Percentiles rank a stretch among this genome's conserved stretches.
These are phyloP conservation scores for Phytophthora foliorum DNA, from an alignment of 352 stramenopile species.

Conservation along the genomic window DNA sequence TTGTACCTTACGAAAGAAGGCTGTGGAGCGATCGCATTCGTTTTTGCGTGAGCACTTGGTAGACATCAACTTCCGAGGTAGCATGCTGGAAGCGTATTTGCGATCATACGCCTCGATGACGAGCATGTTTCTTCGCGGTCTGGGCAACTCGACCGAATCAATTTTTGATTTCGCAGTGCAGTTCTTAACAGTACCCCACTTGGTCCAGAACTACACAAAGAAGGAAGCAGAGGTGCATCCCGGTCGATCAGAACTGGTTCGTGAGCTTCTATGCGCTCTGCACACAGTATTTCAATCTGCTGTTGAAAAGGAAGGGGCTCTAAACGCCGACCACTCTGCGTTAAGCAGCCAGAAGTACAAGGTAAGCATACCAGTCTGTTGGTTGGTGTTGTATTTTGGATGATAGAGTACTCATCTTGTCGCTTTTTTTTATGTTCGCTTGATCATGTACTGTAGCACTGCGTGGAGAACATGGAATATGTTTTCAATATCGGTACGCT, in stretches of 20 bases:
- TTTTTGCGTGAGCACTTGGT: slow-evolving; percentile 86
- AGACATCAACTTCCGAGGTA: slow-evolving; percentile 71
- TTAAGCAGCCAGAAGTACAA: slow-evolving; percentile 91
- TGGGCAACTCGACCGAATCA: slow-evolving; percentile 85
- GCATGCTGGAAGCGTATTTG: slow-evolving; percentile 83
- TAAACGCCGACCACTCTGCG: slow-evolving; percentile 84
- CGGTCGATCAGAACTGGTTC: slow-evolving; percentile 68
- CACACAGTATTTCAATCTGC: slow-evolving; percentile 72
- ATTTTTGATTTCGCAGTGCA: slow-evolving; percentile 92
- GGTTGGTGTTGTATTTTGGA: not conserved
- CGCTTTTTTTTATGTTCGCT: slow-evolving; percentile 9
- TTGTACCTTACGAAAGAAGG: slow-evolving; percentile 67
- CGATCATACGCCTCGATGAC: slow-evolving; percentile 80
- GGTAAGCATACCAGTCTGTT: slow-evolving; percentile 40
- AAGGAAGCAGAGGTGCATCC: slow-evolving; percentile 58
- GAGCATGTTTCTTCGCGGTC: slow-evolving; percentile 76
- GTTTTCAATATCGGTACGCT: slow-evolving; percentile 85
- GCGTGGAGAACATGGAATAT: slow-evolving; percentile 89
- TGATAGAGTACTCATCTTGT: not conserved
- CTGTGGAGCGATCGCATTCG: slow-evolving; percentile 63
- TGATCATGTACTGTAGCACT: slow-evolving; percentile 71
- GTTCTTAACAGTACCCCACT: slow-evolving; percentile 84
- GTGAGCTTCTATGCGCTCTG: slow-evolving; percentile 67
- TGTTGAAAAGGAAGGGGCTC: slow-evolving; percentile 40
- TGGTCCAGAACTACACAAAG: slow-evolving; percentile 83